These are phyloP conservation scores for Epichloe amarillans DNA, from an alignment of 2,329 filamentous ascomycete species.

Conservation along the genomic window DNA sequence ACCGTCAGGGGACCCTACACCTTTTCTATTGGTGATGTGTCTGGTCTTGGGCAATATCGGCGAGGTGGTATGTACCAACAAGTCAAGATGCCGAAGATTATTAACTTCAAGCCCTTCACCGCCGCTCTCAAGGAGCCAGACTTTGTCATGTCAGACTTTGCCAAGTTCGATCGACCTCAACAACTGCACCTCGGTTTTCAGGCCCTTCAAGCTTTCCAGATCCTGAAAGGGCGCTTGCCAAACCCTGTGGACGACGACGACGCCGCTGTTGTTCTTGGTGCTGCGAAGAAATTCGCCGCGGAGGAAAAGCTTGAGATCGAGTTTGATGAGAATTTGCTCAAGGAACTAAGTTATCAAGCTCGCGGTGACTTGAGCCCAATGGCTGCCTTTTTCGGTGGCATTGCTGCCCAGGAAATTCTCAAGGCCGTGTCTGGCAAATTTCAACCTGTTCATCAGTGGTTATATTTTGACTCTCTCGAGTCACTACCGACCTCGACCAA, in stretches of 20 bases:
- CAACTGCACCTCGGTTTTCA: slow-evolving; percentile 90
- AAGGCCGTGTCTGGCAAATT: slow-evolving; percentile 98
- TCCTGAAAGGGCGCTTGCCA: slow-evolving; percentile 62
- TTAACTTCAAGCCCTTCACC: slow-evolving; percentile 76
- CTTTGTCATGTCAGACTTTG: slow-evolving; percentile 84
- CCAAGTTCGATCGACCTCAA: slow-evolving; percentile 89
- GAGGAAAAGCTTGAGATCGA: slow-evolving; percentile 56
- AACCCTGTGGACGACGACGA: slow-evolving; percentile 75
- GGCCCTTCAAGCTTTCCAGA: slow-evolving; percentile 75
- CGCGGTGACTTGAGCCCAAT: slow-evolving; percentile 82
- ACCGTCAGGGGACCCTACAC: slow-evolving; percentile 93
- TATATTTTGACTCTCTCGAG: slow-evolving; percentile 98
- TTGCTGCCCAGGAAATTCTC: slow-evolving; percentile 85
- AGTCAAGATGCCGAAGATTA: slow-evolving; percentile 94
- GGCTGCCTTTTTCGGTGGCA: slow-evolving; percentile 88
- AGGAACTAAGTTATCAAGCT: slow-evolving; percentile 89
- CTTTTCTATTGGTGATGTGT: slow-evolving; percentile 92
- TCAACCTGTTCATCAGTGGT: slow-evolving; percentile 84
- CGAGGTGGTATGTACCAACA: slow-evolving; percentile 84
- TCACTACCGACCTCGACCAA: slow-evolving; percentile 65
- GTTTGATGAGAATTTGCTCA: slow-evolving; percentile 81
- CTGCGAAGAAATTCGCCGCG: slow-evolving; percentile 60
- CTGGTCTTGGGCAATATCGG: slow-evolving; percentile 73
- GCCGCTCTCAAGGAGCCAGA: slow-evolving; percentile 75
- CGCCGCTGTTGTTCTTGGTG: slow-evolving; percentile 61